These are phyloP conservation scores for Penicillium palitans DNA, from an alignment of 2,329 filamentous ascomycete species.

Conservation along the genomic window DNA sequence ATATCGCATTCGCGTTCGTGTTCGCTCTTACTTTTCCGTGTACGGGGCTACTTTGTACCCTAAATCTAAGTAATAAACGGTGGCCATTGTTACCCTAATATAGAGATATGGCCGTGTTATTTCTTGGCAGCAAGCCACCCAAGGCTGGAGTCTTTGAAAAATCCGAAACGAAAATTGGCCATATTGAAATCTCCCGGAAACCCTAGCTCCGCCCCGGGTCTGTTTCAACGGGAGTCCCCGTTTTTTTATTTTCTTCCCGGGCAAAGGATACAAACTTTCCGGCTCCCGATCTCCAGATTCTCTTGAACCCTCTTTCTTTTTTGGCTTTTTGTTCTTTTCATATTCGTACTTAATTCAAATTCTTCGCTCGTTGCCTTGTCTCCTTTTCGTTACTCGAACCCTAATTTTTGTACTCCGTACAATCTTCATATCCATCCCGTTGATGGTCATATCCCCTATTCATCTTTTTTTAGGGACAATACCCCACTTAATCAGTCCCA, in stretches of 20 bases:
- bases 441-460: not conserved
- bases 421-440: not conserved
- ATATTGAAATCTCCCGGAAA: not conserved
- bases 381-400: not conserved
- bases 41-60: no score
- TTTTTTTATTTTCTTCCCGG: not conserved
- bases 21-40: not conserved
- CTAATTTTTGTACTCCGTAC: not conserved
- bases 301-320: not conserved
- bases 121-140: not conserved
- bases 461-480: not conserved
- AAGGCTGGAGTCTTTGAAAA: not conserved
- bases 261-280: not conserved
- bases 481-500: not conserved
- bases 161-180: not conserved
- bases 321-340: not conserved
- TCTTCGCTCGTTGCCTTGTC: not conserved
- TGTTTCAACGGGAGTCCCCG: not conserved
- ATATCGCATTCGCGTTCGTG: not conserved
- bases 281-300: not conserved
- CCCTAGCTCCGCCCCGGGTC: conserved; percentile 3
- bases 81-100: not conserved
- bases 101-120: not conserved
- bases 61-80: not conserved
- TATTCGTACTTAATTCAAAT: not conserved